A percentile compares a stretch with the other conserved stretches of the same genome.
These are phyloP conservation scores for Cenchrus fungigraminus DNA, from an alignment of 176 grass and related monocot genomes.

Conservation along the genomic window DNA sequence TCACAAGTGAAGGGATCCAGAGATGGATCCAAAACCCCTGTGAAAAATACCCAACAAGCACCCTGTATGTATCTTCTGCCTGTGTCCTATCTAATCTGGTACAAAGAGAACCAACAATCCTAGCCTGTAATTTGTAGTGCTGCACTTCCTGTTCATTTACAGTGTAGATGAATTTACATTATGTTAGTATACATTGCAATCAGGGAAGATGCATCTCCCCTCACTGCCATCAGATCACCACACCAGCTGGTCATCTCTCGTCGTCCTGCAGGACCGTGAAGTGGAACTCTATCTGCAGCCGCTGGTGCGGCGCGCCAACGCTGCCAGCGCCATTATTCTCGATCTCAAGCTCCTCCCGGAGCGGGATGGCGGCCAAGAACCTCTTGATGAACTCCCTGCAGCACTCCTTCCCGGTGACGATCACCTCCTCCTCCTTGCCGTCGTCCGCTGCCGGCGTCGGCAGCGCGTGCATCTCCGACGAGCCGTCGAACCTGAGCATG, in stretches of 20 bases:
- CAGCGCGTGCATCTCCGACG: constrained; percentile 68
- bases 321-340: constrained; percentile 56
- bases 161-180: constrained; percentile 43
- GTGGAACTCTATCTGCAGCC: constrained; percentile 98
- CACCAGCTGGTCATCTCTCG: constrained; percentile 1
- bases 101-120: constrained; percentile 15
- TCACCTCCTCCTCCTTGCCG: constrained; percentile 42
- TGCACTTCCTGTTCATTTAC: constrained; percentile 20
- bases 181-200: constrained; percentile 50
- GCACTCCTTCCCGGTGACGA: constrained; percentile 84
- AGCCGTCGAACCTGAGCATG: constrained; percentile 79
- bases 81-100: constrained; percentile 12
- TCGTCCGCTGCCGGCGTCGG: constrained; percentile 33
- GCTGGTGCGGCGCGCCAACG: constrained; percentile 63
- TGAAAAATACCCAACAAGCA: neutral
- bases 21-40: neutral
- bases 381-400: constrained; percentile 96
- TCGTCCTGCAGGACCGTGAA: constrained; percentile 52
- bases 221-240: neutral
- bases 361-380: constrained; percentile 88
- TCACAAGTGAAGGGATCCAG: neutral
- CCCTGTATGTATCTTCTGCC: neutral
- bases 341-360: constrained; percentile 88
- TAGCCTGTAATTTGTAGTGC: neutral
- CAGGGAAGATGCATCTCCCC: neutral